Base-by-base conservation (phyloP, 441 rosid species). In the Populus hybrid region DNA sequence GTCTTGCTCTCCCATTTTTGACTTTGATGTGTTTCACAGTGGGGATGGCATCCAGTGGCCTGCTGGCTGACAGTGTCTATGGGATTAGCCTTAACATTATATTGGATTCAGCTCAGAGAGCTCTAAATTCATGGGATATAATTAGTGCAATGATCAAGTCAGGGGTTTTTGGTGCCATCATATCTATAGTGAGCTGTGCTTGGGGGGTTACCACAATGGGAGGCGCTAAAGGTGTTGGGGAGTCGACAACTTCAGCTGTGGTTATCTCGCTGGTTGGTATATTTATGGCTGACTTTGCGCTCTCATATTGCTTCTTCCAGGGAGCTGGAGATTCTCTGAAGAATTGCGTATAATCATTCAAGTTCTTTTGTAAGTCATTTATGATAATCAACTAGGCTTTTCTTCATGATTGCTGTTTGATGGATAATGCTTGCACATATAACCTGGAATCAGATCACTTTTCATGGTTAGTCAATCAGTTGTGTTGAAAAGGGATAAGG, bases 221-320 rank as follows among this genome's bases (percentile, higher is more conserved):
- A 81, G 95, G 97, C 16, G 94, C 95, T 63, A 92, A 91, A 87
- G 97, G 97, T 36, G 93, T 92, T 6, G 97, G 97, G n/a, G 97
- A 92, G 79, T 89, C 95, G 11, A 92, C 95, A 26, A 92, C 97
- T 70, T 90, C 97, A 1, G 92, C 95, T 4, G 97, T 92, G 64
- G 97, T 92, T 56, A 88, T 92, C 80, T 92, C 97, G 31, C 97
- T 92, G 71, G 92, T 92, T 8, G 92, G 97, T 64, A 89, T 92
- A 66, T 92, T 92, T 76, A 76, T 92, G n/a, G 92, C 95, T 24
- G 95, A 92, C 79, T 92, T 92, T 72, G 89, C 84, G 40, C 90
- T 92, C 73, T 88, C 97, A 36, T 92, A 82, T 24, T 83, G 80
- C 85, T 92, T 92, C 86, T 92, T 92, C 88, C 97, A 91, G 65